These are phyloP conservation scores for Debaryomycetaceae sp. DNA, from an alignment of 1,139 yeast genomes.

Conservation along the genomic window DNA sequence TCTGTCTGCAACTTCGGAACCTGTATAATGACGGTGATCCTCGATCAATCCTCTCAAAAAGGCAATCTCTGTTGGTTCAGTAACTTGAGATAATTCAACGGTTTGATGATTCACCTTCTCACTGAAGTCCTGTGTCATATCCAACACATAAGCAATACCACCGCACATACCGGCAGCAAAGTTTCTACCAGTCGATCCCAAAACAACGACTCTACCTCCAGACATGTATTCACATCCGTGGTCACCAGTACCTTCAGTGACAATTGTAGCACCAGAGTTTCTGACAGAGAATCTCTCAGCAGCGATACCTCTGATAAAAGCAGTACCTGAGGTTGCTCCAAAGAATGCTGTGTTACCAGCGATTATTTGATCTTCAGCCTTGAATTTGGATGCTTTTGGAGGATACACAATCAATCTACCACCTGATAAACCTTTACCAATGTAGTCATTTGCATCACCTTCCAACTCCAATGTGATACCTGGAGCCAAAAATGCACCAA, in stretches of 20 bases:
- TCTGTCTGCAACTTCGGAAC: slow-evolving; percentile 83
- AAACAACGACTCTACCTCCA: slow-evolving; percentile 94
- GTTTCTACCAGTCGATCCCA: slow-evolving; percentile 89
- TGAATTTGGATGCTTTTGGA: slow-evolving; percentile 76
- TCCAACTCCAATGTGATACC: slow-evolving; percentile 94
- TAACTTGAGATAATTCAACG: slow-evolving; percentile 72
- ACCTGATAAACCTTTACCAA: slow-evolving; percentile 96
- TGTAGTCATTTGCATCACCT: slow-evolving; percentile 98
- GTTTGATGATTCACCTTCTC: slow-evolving; percentile 78
- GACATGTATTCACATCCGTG: slow-evolving; percentile 99
- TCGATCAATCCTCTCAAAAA: slow-evolving; percentile 90
- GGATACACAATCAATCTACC: slow-evolving; percentile 93
- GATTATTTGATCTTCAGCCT: slow-evolving; percentile 93
- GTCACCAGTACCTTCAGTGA: slow-evolving; percentile 96
- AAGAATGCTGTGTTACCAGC: slow-evolving; percentile 97
- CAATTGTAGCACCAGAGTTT: slow-evolving; percentile 97
- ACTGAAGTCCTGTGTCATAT: slow-evolving; percentile 88
- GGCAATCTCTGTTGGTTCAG: slow-evolving; percentile 91
- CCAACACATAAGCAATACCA: slow-evolving; percentile 96
- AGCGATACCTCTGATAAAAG: slow-evolving; percentile 94
- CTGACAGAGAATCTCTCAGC: slow-evolving; percentile 98
- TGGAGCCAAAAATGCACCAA: slow-evolving; percentile 95
- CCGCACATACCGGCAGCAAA: slow-evolving; percentile 99
- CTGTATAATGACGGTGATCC: slow-evolving; percentile 93
- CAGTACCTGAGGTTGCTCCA: slow-evolving; percentile 95